Base-by-base conservation (phyloP, 805 yeast species). In the Saccharomycopsis sp. region DNA sequence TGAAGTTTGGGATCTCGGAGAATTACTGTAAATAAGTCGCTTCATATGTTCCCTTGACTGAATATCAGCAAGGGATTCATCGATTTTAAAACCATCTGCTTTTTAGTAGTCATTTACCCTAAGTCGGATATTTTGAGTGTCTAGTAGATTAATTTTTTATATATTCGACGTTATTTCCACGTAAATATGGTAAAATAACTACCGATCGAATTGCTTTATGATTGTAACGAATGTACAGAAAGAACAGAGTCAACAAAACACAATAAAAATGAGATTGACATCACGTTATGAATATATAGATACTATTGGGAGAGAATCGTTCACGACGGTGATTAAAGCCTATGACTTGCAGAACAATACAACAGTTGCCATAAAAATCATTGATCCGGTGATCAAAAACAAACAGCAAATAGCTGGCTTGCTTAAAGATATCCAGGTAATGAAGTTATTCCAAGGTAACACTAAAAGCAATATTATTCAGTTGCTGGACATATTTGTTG, bases 251-350 rank as follows among this genome's bases (percentile, higher is more conserved):
- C 38, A 12, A 29, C 38, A 29, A 8, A 17, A 8, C 22, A 44
- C 12, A 44, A 7, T 44, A 17, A 44, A 44, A 44, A 44, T 44
- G 29, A 15, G 12, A 8, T 34, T 55, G 22, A 54, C 54, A 15
- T 55, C 47, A n/a, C 25, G 34, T 17, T 38, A 55, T 34, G 35
- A 49, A 25, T 47, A 12, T n/a, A 47, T 55, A 15, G 41, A n/a
- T 8, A n/a, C 14, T 17, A 42, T 44, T 25, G 56, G 56, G 7
- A 19, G 42, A 20, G 56, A 50, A 22, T 20, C 52, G 3, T 47
- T 17, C 14, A 25, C 22, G 15, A 25, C 38, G 15, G 41, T 54
- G 19, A 47, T 34, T 3, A 44, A 44, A 25, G 52, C 52, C 12
- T 8, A 44, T 53, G 55, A 53, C 47, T 24, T 19, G n/a, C 22